These are phyloP conservation scores for Penicillium parvum DNA, from an alignment of 495 filamentous ascomycete species.

Conservation along the genomic window DNA sequence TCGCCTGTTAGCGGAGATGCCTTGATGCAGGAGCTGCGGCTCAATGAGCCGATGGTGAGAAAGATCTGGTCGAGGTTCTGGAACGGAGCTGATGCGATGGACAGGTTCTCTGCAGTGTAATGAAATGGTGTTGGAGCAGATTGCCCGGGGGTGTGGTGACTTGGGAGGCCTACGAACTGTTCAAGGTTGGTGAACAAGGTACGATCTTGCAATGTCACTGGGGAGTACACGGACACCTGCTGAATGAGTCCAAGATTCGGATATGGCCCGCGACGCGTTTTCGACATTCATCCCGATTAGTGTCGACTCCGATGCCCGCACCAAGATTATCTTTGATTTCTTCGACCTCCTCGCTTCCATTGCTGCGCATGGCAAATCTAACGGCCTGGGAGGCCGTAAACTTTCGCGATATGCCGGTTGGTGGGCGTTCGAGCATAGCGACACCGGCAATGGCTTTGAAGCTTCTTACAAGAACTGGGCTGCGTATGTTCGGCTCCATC, in stretches of 20 bases:
- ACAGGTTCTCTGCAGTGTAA: constrained; percentile 85
- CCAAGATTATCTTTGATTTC: constrained; percentile 90
- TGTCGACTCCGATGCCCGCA: constrained; percentile 81
- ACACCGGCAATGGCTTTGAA: constrained; percentile 86
- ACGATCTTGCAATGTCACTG: constrained; percentile 17
- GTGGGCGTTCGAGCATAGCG: constrained; percentile 95
- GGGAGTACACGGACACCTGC: neutral
- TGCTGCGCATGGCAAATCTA: constrained; percentile 80
- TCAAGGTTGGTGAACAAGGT: constrained; percentile 93
- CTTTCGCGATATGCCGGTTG: constrained; percentile 92
- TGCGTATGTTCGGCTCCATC: constrained; percentile 35
- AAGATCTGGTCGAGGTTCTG: neutral
- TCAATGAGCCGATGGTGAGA: constrained; percentile 88
- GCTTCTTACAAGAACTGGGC: constrained; percentile 88
- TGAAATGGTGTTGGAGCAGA: constrained; percentile 99
- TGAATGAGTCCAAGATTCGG: constrained; percentile 61
- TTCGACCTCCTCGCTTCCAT: constrained; percentile 88
- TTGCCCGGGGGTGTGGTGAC: constrained; percentile 87
- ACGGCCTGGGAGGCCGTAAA: constrained; percentile 90
- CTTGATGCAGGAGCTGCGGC: constrained; percentile 79
- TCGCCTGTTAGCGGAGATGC: constrained; percentile 57
- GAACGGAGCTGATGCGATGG: constrained; percentile 1
- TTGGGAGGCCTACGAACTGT: constrained; percentile 95
- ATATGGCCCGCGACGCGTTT: constrained; percentile 88
- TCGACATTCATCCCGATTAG: constrained; percentile 94